Base-by-base conservation (phyloP, 768 basidiomycete species). In the Pisolithus orientalis region DNA sequence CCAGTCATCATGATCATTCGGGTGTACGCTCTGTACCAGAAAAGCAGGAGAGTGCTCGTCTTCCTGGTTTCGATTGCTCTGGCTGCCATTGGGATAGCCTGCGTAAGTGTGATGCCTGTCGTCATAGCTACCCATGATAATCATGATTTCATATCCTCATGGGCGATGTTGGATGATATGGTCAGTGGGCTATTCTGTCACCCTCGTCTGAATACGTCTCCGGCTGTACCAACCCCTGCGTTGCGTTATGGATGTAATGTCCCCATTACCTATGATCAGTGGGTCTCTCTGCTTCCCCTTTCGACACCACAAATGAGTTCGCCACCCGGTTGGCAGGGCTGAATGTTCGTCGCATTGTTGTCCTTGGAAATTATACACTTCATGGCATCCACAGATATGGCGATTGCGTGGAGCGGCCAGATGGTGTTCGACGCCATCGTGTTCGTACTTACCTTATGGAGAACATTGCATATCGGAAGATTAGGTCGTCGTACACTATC, bases 1-100 rank as follows among this genome's bases (percentile, higher is more conserved):
- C 28, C 17, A 60, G 59, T 13, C 39, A 34, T 60, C 7, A 62
- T 62, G 59, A 47, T 49, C 3, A 60, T 62, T 47, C 62, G 59
- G 11, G 57, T 58, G 6, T 63, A 62, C 27, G 61, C 59, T 5
- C 50, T 63, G 24, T 60, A 57, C 16, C 31, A 51, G 13, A 52
- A 52, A 44, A 55, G 42, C 29, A 45, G 52, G 5, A 29, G 39
- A 4, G 40, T 60, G 14, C 42, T 62, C 5, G 5, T 10, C 13
- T n/a, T 32, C 6, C 24, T 62, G 14, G 44, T 48, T 13, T 37
- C 34, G 3, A 1, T 49, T 7, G 24, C 25, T 1, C 4, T 44
- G 25, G 39, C n/a, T 1, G 10, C 28, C 21, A 6, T 59, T 16
- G 38, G 24, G 9, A 54, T 55, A 13, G 25, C 50, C 32, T 10